Evolutionary conservation across 352 stramenopile genomes (phyloP).

Genomic region (Globisporangium cederbergense): DNA sequence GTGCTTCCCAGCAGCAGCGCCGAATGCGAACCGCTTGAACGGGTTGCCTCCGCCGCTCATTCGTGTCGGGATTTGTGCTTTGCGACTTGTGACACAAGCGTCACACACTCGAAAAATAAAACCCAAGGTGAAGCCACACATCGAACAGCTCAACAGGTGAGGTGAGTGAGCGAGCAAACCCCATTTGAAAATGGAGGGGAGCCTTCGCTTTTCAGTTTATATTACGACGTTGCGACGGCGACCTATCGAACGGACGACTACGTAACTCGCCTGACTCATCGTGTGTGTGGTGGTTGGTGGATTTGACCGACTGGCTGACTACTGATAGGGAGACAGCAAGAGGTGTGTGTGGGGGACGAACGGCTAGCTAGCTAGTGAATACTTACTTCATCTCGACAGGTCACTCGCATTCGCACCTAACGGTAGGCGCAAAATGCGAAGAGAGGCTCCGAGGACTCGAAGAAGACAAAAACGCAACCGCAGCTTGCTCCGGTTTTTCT

Average conservation of each 20-base stretch:
- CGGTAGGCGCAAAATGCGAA: no score
- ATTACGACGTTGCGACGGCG: not conserved
- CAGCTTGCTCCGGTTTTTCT: constrained; percentile 11
- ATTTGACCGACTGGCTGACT: not conserved
- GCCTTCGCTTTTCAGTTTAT: constrained; percentile 1
- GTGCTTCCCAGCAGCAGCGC: constrained; percentile 4
- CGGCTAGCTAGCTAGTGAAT: constrained; percentile 1
- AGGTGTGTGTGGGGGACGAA: not conserved
- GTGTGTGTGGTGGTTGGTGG: constrained; percentile 2
- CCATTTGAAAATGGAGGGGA: not conserved
- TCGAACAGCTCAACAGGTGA: not conserved
- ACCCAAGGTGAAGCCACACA: not conserved
- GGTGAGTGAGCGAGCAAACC: not conserved
- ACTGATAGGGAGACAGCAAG: not conserved
- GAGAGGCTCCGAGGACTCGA: not conserved
- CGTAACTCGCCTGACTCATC: not conserved
- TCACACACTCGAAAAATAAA: not conserved
- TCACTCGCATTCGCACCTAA: no score
- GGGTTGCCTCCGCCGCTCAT: constrained; percentile 32
- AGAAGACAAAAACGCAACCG: not conserved
- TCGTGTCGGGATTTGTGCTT: not conserved
- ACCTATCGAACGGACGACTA: not conserved
- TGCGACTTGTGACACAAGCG: not conserved
- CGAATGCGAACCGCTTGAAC: constrained; percentile 63
- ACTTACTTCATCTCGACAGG: not conserved